phyloP scores from a whole-genome alignment of 2,329 filamentous ascomycete genomes.

The Fusarium concolor region DNA sequence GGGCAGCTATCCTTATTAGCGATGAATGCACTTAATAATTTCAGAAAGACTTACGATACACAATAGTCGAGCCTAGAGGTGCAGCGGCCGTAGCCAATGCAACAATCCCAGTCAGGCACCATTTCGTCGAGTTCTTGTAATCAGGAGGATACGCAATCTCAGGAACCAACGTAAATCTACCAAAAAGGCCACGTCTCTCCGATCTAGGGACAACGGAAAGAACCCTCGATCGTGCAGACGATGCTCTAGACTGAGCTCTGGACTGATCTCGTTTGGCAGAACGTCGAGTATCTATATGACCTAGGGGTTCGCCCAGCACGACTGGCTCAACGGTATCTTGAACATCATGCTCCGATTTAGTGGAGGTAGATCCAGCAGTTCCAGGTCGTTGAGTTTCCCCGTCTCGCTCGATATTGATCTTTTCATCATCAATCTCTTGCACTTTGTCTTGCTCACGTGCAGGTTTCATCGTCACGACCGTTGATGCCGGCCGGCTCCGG shows the following conservation, averaged over 20 bases:
- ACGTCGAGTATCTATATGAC: constrained; percentile 39
- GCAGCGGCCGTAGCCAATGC: constrained; percentile 81
- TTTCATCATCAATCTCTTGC: constrained; percentile 24
- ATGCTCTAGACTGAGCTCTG: constrained; percentile 51
- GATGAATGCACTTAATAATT: neutral
- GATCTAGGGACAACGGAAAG: constrained; percentile 57
- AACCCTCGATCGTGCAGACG: constrained; percentile 55
- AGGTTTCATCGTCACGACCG: constrained; percentile 26
- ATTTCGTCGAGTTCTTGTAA: constrained; percentile 81
- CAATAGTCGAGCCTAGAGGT: constrained; percentile 85
- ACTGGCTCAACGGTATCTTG: constrained; percentile 37
- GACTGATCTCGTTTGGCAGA: constrained; percentile 44
- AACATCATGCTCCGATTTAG: constrained; percentile 26
- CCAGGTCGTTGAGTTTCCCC: constrained; percentile 17
- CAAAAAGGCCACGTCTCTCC: constrained; percentile 77
- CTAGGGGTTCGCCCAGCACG: constrained; percentile 39
- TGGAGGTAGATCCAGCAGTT: constrained; percentile 31
- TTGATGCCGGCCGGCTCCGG: constrained; percentile 34
- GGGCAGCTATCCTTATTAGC: constrained; percentile 65
- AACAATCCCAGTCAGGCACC: constrained; percentile 83
- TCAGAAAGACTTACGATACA: constrained; percentile 73
- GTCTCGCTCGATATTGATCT: constrained; percentile 29
- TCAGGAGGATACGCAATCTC: constrained; percentile 82
- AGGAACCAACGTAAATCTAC: constrained; percentile 76
- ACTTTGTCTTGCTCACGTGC: constrained; percentile 3